Conservation (phyloP, 208 protist species). For the Leishmania gerbilli region DNA sequence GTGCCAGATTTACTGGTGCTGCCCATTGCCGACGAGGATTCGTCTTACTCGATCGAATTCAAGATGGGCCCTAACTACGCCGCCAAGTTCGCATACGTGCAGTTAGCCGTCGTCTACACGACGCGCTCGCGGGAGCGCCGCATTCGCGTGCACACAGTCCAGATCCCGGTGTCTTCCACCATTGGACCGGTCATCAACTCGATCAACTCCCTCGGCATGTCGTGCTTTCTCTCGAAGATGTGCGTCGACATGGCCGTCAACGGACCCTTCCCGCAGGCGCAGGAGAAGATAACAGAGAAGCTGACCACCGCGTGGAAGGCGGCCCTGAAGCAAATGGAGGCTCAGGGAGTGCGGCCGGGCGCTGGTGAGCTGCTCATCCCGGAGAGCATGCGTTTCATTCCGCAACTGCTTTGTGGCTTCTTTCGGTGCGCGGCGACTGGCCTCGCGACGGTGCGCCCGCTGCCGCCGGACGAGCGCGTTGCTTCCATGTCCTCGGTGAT, state of each 20-base stretch:
- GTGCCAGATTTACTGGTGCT: constrained; percentile 95
- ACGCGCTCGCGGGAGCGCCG: constrained; percentile 72
- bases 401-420: constrained; percentile 80
- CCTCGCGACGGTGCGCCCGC: constrained; percentile 36
- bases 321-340: constrained; percentile 49
- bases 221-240: constrained; percentile 75
- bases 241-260: constrained; percentile 65
- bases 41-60: constrained; percentile 85
- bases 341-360: constrained; percentile 38
- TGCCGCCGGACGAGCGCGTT: constrained; percentile 73
- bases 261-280: constrained; percentile 59
- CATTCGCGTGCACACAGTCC: constrained; percentile 87
- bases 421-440: constrained; percentile 65
- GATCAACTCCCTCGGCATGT: constrained; percentile 65
- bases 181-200: constrained; percentile 73
- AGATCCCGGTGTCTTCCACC: constrained; percentile 53
- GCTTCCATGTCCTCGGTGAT: constrained; percentile 78
- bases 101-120: constrained; percentile 85
- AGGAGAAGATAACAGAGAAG: constrained; percentile 60
- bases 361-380: constrained; percentile 65
- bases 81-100: constrained; percentile 75
- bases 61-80: constrained; percentile 61
- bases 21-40: constrained; percentile 92
- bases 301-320: constrained; percentile 51
- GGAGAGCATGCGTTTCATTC: constrained; percentile 76